Conservation (phyloP, 345 rosid species). For the Gossypium ekmanianum region DNA sequence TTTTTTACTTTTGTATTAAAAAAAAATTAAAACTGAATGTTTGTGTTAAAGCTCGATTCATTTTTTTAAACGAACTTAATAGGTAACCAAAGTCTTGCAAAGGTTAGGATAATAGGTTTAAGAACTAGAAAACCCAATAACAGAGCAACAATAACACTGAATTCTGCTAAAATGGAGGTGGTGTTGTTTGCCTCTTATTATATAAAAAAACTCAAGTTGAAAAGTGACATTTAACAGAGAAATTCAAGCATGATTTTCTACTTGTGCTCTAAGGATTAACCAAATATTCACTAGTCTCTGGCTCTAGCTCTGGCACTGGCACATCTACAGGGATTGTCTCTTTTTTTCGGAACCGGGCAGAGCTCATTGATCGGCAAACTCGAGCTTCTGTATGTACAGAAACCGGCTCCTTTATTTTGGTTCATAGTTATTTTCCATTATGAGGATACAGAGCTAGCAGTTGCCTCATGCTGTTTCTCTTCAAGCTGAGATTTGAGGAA, state of each 20-base stretch:
- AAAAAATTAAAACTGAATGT: too few species aligned
- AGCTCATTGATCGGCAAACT: constrained; percentile 18
- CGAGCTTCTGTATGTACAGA: constrained; percentile 19
- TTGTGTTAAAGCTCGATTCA: too few species aligned
- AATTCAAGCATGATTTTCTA: background rate
- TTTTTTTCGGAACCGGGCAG: background rate
- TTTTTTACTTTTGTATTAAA: too few species aligned
- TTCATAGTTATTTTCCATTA: background rate
- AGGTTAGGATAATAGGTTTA: background rate
- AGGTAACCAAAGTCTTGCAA: background rate
- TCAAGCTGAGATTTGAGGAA: constrained; percentile 70
- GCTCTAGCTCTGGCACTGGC: background rate
- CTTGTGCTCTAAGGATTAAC: background rate
- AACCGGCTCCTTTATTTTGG: constrained; percentile 3
- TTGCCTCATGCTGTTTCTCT: constrained; percentile 44
- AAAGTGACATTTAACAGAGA: background rate
- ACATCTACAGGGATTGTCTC: constrained; percentile 1
- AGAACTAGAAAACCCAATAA: background rate
- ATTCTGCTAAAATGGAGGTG: background rate
- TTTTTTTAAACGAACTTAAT: too few species aligned
- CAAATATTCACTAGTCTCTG: background rate
- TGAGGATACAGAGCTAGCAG: constrained; percentile 5
- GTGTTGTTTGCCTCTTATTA: background rate
- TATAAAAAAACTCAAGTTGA: background rate
- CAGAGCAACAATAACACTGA: background rate